phyloP scores from a whole-genome alignment of 306 rosid genomes.

The Prunus dulcis region DNA sequence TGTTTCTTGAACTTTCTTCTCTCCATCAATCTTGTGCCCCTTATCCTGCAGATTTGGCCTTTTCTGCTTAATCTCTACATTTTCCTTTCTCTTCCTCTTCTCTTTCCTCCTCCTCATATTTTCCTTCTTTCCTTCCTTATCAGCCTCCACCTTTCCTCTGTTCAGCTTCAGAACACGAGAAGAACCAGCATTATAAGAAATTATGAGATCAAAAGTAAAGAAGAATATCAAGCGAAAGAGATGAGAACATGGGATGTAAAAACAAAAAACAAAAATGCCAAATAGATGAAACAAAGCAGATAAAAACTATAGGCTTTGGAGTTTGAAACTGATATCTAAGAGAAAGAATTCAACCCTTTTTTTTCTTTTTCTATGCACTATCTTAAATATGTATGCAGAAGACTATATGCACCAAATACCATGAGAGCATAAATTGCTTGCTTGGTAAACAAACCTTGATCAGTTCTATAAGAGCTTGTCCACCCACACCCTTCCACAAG shows the following conservation, averaged over 20 bases:
- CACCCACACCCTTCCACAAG: constrained; percentile 7
- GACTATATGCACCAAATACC: no score
- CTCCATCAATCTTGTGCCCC: neutral
- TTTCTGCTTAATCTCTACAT: neutral
- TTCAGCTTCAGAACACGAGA: neutral
- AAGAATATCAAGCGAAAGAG: neutral
- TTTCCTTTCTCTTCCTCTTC: constrained; percentile 2
- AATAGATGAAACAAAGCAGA: no score
- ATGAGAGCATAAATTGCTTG: neutral
- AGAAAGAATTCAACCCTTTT: no score
- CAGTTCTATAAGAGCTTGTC: neutral
- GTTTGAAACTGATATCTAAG: no score
- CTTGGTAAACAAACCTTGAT: neutral
- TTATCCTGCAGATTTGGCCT: neutral
- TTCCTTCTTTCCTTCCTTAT: neutral
- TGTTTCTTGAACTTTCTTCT: neutral
- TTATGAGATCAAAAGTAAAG: neutral
- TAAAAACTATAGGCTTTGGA: no score
- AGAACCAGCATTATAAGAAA: neutral
- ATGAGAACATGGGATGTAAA: neutral
- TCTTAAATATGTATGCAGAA: no score
- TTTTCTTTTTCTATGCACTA: no score
- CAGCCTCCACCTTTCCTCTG: neutral
- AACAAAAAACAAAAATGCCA: no score
- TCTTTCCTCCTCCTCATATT: neutral